Evolutionary conservation across 1,139 yeast genomes (phyloP).

Genomic region (Blastobotrys buckinghamii): DNA sequence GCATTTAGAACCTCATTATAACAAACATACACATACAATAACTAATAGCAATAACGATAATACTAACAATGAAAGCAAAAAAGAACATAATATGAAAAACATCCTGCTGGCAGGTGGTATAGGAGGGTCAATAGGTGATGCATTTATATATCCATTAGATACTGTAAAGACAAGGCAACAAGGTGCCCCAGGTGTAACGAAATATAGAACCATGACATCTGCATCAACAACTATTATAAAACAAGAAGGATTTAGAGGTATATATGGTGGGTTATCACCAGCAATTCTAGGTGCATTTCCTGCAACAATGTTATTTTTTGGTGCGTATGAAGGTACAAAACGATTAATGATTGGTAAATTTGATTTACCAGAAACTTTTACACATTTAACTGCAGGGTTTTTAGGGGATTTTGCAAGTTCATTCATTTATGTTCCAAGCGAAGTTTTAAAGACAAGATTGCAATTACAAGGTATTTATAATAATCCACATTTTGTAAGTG

Average conservation of each 20-base stretch:
- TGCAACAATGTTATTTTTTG: constrained; percentile 86
- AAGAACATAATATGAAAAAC: constrained; percentile 15
- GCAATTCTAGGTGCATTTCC: constrained; percentile 86
- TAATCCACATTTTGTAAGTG: constrained; percentile 72
- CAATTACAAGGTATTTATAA: constrained; percentile 87
- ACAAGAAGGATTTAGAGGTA: constrained; percentile 84
- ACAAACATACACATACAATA: not conserved
- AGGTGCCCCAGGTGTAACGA: constrained; percentile 66
- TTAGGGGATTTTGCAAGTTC: constrained; percentile 88
- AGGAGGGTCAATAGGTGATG: constrained; percentile 92
- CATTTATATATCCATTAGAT: constrained; percentile 90
- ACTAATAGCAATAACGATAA: not conserved
- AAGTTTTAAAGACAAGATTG: constrained; percentile 87
- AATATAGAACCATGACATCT: constrained; percentile 60
- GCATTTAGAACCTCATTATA: not conserved
- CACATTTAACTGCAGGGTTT: constrained; percentile 82
- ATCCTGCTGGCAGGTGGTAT: constrained; percentile 70
- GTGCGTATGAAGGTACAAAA: constrained; percentile 79
- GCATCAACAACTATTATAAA: constrained; percentile 68
- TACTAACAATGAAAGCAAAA: not conserved
- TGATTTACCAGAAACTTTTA: constrained; percentile 67
- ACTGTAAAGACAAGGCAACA: constrained; percentile 97
- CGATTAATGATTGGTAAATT: constrained; percentile 57
- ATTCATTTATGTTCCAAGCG: constrained; percentile 93
- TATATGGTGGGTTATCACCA: constrained; percentile 89